Percentiles rank a stretch among this genome's conserved stretches.
Evolutionary conservation across 2,329 filamentous ascomycete species (phyloP).

Genomic region (Colletotrichum sp.): DNA sequence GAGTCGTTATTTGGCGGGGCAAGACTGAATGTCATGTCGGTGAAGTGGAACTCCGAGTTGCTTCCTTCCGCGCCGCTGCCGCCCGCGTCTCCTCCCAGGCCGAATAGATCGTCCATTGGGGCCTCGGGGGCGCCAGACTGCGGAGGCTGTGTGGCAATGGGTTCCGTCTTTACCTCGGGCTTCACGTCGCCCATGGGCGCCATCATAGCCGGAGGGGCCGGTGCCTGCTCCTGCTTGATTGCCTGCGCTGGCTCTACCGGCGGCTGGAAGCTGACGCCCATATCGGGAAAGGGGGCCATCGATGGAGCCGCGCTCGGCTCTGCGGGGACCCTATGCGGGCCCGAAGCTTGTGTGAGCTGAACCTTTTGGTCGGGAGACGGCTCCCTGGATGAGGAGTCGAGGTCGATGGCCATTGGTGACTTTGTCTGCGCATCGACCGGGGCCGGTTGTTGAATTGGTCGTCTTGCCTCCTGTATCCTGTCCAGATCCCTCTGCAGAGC

Average conservation of each 20-base stretch:
- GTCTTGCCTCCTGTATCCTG: conserved; percentile 31
- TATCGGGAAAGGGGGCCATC: conserved; percentile 61
- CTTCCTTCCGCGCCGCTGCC: conserved; percentile 12
- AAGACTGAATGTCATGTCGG: conserved; percentile 61
- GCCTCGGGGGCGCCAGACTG: conserved; percentile 24
- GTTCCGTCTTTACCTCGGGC: conserved; percentile 28
- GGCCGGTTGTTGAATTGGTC: conserved; percentile 21
- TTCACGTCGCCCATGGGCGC: conserved; percentile 34
- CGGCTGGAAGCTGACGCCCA: conserved; percentile 52
- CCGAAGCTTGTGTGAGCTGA: not conserved
- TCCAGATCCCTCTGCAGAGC: conserved; percentile 61
- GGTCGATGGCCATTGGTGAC: conserved; percentile 39
- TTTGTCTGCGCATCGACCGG: conserved; percentile 40
- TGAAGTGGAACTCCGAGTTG: conserved; percentile 54
- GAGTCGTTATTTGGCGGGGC: conserved; percentile 44
- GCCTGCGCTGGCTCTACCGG: conserved; percentile 24
- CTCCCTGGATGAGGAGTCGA: conserved; percentile 37
- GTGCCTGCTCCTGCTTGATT: conserved; percentile 14
- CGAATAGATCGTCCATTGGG: conserved; percentile 22
- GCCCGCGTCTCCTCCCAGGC: conserved; percentile 5
- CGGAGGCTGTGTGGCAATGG: conserved; percentile 7
- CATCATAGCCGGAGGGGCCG: conserved; percentile 22
- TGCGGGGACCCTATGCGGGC: conserved; percentile 15
- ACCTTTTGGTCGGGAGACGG: not conserved
- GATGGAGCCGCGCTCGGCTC: conserved; percentile 36